Conservation (phyloP, 495 filamentous ascomycete species). For the Astrothelium subdiscretum region DNA sequence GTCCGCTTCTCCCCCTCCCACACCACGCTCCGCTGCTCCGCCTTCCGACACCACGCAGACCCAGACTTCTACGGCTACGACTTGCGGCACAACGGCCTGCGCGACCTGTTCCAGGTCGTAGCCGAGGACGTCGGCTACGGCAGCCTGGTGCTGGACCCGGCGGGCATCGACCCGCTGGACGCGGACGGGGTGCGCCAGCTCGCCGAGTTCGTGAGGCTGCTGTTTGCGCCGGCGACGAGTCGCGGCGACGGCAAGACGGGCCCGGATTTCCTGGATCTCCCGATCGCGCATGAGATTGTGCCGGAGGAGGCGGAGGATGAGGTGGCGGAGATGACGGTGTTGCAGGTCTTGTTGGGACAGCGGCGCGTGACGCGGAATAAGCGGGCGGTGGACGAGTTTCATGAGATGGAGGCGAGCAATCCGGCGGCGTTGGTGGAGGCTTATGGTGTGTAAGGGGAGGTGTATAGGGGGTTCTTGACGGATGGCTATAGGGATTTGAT, state of each 20-base stretch:
- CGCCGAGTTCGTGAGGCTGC: background rate
- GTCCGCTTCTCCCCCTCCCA: too few relatives aligned
- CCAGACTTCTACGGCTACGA: background rate
- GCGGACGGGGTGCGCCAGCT: background rate
- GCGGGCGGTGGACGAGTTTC: background rate
- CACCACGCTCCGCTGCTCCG: background rate
- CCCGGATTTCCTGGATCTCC: background rate
- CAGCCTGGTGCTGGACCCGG: background rate
- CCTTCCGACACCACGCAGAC: background rate
- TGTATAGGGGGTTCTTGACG: too few relatives aligned
- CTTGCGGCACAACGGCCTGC: background rate
- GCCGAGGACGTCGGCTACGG: background rate
- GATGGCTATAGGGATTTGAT: too few relatives aligned
- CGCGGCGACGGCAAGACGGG: background rate
- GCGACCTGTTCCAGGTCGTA: background rate
- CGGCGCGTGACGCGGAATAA: background rate
- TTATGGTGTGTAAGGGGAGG: too few relatives aligned
- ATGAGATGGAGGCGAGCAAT: background rate
- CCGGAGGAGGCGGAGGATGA: background rate
- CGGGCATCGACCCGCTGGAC: background rate
- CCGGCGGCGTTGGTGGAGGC: too few relatives aligned
- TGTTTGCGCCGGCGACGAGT: background rate
- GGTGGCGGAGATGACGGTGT: background rate
- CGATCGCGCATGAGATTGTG: background rate
- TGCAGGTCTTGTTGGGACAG: background rate